Conservation (phyloP, 257 asterid species). For the Nemophila menziesii region DNA sequence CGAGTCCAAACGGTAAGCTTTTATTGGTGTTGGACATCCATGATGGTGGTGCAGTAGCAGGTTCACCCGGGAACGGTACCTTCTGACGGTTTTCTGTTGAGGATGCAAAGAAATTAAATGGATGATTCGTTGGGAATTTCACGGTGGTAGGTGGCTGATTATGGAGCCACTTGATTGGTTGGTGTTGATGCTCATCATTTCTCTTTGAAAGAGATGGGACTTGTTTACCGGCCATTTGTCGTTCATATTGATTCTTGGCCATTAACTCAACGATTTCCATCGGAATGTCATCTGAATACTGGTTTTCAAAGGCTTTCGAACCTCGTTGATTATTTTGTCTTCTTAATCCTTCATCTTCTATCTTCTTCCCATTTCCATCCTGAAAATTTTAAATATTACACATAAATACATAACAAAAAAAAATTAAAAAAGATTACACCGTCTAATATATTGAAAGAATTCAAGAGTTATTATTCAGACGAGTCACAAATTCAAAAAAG, state of each 20-base stretch:
- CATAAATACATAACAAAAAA: not conserved
- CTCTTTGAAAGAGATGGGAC: slow-evolving; percentile 11
- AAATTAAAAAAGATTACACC: too few relatives aligned
- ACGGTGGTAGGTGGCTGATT: slow-evolving; percentile 13
- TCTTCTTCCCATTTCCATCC: slow-evolving; percentile 5
- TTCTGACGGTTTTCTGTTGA: slow-evolving; percentile 26
- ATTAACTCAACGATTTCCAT: slow-evolving; percentile 78
- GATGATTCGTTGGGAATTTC: slow-evolving; percentile 17
- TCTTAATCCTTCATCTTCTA: slow-evolving; percentile 8
- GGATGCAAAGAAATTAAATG: slow-evolving; percentile 20
- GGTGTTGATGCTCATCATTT: slow-evolving; percentile 16
- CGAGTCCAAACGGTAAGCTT: slow-evolving; percentile 15
- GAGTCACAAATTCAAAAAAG: not conserved
- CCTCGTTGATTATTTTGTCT: slow-evolving; percentile 19
- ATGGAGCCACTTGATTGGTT: slow-evolving; percentile 3
- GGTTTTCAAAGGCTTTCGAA: slow-evolving; percentile 21
- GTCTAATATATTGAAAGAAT: too few relatives aligned
- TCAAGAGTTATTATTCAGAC: too few relatives aligned
- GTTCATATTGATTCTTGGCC: slow-evolving; percentile 60
- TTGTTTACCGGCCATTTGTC: slow-evolving; percentile 35
- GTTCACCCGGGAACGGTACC: slow-evolving; percentile 20
- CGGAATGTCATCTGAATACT: slow-evolving; percentile 55
- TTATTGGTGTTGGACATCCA: slow-evolving; percentile 11
- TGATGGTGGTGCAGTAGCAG: slow-evolving; percentile 16
- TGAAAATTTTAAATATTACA: not conserved